phyloP scores from a whole-genome alignment of 306 rosid species.

The Corylus americana region DNA sequence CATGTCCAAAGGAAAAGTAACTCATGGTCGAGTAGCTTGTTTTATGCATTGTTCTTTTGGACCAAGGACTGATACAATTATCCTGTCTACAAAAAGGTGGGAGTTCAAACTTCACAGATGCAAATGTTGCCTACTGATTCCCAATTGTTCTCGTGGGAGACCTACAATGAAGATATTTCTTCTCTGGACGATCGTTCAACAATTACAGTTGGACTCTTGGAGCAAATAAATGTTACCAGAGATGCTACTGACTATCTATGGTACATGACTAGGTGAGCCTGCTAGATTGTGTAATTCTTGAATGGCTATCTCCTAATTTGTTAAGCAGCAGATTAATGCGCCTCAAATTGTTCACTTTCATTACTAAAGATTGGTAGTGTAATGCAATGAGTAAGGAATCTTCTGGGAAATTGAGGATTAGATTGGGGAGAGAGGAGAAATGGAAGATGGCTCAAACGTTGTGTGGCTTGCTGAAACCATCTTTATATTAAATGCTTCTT shows the following conservation, averaged over 20 bases:
- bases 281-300: neutral
- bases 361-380: neutral
- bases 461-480: neutral
- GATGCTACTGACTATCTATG: slow-evolving; percentile 88
- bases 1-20: slow-evolving; percentile 5
- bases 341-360: neutral
- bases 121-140: slow-evolving; percentile 68
- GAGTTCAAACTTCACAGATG: slow-evolving; percentile 57
- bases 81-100: slow-evolving; percentile 58
- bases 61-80: slow-evolving; percentile 28
- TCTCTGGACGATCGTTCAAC: slow-evolving; percentile 61
- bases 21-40: slow-evolving; percentile 18
- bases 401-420: neutral
- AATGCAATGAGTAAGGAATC: neutral
- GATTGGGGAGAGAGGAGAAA: neutral
- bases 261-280: slow-evolving; percentile 86
- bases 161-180: slow-evolving; percentile 70
- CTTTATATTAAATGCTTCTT: neutral
- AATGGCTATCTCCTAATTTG: slow-evolving; percentile 1
- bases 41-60: slow-evolving; percentile 9
- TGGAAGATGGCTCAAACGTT: neutral
- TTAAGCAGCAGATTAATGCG: slow-evolving; percentile 2
- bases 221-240: slow-evolving; percentile 79
- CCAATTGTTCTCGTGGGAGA: slow-evolving; percentile 69
- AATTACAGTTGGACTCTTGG: slow-evolving; percentile 70